A percentile compares a stretch with the other conserved stretches of the same genome.
Conservation (phyloP, 345 rosid species). For the Citrus mangshanensis region DNA sequence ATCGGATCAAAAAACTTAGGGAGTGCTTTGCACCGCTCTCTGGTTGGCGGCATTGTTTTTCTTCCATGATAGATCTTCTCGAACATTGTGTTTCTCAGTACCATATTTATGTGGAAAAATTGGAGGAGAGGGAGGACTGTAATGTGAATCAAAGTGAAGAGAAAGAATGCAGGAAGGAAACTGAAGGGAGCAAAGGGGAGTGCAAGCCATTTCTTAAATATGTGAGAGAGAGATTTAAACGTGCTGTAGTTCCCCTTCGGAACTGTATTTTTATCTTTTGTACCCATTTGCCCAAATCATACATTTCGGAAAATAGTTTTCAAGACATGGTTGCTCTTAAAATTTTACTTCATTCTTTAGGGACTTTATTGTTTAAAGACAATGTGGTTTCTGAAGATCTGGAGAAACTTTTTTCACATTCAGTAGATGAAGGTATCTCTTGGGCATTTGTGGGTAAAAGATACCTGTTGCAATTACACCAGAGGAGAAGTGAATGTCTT, state of each 20-base stretch:
- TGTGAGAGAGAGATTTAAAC: constrained; percentile 17
- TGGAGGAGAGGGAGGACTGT: no score
- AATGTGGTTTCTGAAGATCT: neutral
- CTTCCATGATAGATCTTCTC: neutral
- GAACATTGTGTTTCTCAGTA: neutral
- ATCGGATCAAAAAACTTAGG: neutral
- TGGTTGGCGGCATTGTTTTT: neutral
- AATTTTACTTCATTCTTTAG: constrained; percentile 20
- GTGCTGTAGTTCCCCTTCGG: constrained; percentile 10
- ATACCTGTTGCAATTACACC: neutral
- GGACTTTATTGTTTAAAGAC: neutral
- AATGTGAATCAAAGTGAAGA: neutral
- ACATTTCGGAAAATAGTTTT: constrained; percentile 18
- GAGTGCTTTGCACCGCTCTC: neutral
- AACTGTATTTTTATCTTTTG: constrained; percentile 22
- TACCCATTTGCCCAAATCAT: constrained; percentile 29
- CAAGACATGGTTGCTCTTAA: constrained; percentile 8
- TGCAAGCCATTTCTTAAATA: constrained; percentile 9
- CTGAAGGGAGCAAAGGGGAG: neutral
- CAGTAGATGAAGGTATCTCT: neutral
- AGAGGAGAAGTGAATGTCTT: constrained; percentile 29
- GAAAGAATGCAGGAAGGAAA: neutral
- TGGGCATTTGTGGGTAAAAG: neutral
- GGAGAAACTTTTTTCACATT: neutral
- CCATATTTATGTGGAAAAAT: neutral